Evolutionary conservation across 257 asterid species (phyloP).

Genomic region (Mentha longifolia): DNA sequence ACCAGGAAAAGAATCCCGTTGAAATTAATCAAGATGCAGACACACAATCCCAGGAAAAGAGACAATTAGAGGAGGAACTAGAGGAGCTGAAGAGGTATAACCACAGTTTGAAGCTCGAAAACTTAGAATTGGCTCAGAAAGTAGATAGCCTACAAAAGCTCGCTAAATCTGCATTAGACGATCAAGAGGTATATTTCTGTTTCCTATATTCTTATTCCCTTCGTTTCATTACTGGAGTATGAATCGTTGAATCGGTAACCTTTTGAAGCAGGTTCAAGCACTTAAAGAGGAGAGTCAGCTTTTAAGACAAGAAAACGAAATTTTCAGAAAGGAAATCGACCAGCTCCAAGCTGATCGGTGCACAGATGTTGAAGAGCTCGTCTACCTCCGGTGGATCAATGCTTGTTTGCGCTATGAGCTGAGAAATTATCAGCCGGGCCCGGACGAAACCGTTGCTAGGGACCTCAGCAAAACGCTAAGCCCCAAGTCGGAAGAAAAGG

Average conservation of each 20-base stretch:
- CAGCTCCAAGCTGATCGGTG: constrained; percentile 65
- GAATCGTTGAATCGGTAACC: background rate
- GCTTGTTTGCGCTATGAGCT: constrained; percentile 88
- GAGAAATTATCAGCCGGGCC: constrained; percentile 60
- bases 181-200: constrained; percentile 55
- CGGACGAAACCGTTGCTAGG: constrained; percentile 67
- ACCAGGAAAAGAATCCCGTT: constrained; percentile 46
- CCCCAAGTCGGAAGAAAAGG: constrained; percentile 83
- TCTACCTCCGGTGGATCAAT: constrained; percentile 91
- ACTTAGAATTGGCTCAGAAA: constrained; percentile 60
- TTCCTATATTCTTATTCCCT: background rate
- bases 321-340: constrained; percentile 67
- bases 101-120: constrained; percentile 55
- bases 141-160: constrained; percentile 56
- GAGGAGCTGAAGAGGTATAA: constrained; percentile 61
- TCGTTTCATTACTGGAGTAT: background rate
- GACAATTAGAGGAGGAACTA: constrained; percentile 58
- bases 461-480: constrained; percentile 81
- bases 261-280: constrained; percentile 49
- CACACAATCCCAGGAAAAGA: constrained; percentile 38
- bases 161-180: constrained; percentile 57
- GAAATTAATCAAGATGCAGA: constrained; percentile 41
- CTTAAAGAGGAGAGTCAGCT: constrained; percentile 56
- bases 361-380: constrained; percentile 82
- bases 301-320: constrained; percentile 61